phyloP scores from a whole-genome alignment of 805 yeast species.

The Saturnispora hagleri region DNA sequence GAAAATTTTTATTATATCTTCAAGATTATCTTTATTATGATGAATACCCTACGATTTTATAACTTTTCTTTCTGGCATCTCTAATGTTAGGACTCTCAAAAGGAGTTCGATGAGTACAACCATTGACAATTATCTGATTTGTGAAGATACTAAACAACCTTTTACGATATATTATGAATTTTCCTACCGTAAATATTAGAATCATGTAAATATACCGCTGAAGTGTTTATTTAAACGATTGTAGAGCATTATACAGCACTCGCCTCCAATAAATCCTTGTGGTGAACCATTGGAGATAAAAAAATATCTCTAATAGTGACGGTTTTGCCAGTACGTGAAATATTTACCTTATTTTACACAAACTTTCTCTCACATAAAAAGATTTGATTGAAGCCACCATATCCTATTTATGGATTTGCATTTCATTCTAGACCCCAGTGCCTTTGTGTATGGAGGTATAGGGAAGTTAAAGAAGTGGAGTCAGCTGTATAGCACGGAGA shows the following conservation, averaged over 20 bases:
- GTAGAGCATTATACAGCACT: neutral
- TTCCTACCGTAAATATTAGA: neutral
- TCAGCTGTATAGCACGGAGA: neutral
- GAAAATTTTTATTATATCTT: neutral
- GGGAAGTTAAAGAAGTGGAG: slow-evolving; percentile 62
- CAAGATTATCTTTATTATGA: slow-evolving; percentile 5
- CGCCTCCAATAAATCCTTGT: neutral
- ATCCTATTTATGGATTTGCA: slow-evolving; percentile 13
- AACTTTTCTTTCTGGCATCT: slow-evolving; percentile 78
- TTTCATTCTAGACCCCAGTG: slow-evolving; percentile 58
- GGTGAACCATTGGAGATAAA: neutral
- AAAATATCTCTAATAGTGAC: neutral
- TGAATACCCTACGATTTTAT: slow-evolving; percentile 9
- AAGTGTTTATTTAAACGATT: neutral
- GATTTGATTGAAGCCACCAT: neutral
- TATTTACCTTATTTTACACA: neutral
- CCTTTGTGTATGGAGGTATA: slow-evolving; percentile 53
- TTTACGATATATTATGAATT: neutral
- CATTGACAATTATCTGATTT: slow-evolving; percentile 58
- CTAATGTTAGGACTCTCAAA: slow-evolving; percentile 69
- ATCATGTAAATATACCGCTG: neutral
- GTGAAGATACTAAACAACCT: neutral
- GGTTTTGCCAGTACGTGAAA: neutral
- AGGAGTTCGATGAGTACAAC: slow-evolving; percentile 70
- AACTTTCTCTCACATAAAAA: neutral